Percentiles rank a stretch among this genome's conserved stretches.
phyloP scores from a whole-genome alignment of 2,329 filamentous ascomycete genomes.

The Alternaria incomplexa region DNA sequence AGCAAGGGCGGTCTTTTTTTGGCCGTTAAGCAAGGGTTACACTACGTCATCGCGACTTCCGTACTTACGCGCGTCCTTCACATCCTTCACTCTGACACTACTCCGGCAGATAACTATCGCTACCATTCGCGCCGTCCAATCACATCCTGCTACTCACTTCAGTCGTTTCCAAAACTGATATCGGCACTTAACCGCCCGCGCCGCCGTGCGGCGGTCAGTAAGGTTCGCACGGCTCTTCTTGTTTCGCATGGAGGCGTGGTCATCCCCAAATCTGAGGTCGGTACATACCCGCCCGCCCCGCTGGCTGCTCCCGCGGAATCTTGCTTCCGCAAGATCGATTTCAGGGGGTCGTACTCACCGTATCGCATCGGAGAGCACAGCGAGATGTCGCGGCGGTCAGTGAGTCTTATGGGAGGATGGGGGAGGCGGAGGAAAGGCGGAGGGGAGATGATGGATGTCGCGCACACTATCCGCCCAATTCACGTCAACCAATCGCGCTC shows the following conservation, averaged over 20 bases:
- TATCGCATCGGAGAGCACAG: neutral
- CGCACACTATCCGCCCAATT: neutral
- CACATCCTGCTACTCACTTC: too few relatives aligned
- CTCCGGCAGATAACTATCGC: neutral
- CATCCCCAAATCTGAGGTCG: too few relatives aligned
- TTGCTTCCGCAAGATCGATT: neutral
- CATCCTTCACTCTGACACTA: neutral
- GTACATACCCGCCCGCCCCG: too few relatives aligned
- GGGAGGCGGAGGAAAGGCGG: too few relatives aligned
- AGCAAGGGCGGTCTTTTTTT: neutral
- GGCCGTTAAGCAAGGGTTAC: neutral
- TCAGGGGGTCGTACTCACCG: neutral
- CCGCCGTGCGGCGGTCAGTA: too few relatives aligned
- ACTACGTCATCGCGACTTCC: neutral
- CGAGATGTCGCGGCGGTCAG: neutral
- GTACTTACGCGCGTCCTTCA: neutral
- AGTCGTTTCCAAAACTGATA: too few relatives aligned
- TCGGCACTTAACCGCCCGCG: too few relatives aligned
- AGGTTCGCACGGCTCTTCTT: too few relatives aligned
- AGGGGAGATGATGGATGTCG: too few relatives aligned
- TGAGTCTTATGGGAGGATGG: too few relatives aligned
- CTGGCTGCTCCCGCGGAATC: neutral
- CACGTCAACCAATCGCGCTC: neutral
- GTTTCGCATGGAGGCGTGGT: too few relatives aligned
- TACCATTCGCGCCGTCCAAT: neutral